Percentiles rank a stretch among this genome's conserved stretches.
Conservation (phyloP, 768 basidiomycete species). For the Panaeolus papilionaceus region DNA sequence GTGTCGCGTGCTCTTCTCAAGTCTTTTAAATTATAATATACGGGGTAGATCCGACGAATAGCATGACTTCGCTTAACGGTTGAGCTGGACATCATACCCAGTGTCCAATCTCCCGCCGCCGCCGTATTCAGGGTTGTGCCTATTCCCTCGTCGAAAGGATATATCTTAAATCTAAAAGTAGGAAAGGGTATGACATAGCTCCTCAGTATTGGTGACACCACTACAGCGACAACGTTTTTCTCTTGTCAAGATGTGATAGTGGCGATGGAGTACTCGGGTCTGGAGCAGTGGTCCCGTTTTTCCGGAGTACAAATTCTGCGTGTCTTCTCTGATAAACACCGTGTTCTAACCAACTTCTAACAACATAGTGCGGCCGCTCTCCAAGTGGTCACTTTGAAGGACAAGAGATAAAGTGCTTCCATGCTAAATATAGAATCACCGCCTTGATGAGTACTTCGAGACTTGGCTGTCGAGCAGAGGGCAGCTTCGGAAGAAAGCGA, state of each 20-base stretch:
- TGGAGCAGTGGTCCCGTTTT: background rate
- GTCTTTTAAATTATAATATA: background rate
- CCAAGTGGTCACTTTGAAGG: background rate
- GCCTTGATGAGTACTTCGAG: background rate
- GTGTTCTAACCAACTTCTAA: background rate
- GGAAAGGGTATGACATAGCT: constrained; percentile 1
- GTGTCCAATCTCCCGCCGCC: background rate
- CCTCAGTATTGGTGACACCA: background rate
- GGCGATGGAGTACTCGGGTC: constrained; percentile 2
- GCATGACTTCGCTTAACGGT: constrained; percentile 4
- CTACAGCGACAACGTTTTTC: background rate
- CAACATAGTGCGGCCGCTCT: background rate
- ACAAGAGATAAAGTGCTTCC: constrained; percentile 6
- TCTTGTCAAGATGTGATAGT: constrained; percentile 8
- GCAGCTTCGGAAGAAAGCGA: background rate
- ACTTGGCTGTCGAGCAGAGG: background rate
- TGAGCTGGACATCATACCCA: background rate
- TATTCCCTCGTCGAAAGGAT: background rate
- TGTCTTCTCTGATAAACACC: constrained; percentile 4
- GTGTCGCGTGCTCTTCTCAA: constrained; percentile 1
- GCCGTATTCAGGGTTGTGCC: constrained; percentile 8
- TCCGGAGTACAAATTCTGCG: constrained; percentile 4
- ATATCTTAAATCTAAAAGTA: background rate
- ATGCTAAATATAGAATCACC: background rate
- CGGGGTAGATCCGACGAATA: constrained; percentile 11